Percentiles rank a stretch among this genome's conserved stretches.
Conservation (phyloP, 202 grass and related monocot species). For the Setaria italica region DNA sequence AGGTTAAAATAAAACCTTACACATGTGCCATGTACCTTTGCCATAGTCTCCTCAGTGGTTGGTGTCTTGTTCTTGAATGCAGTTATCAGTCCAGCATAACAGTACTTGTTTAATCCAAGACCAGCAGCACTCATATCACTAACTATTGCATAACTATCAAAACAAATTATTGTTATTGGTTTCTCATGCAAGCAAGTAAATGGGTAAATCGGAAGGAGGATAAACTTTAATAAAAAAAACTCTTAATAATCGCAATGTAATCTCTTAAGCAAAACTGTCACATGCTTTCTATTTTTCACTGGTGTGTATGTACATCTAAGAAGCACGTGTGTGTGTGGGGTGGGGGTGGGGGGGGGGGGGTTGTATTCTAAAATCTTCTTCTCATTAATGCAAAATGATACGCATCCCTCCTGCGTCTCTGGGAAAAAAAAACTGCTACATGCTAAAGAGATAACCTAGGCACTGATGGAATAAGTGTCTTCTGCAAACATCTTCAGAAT, state of each 20-base stretch:
- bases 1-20: slow-evolving; percentile 15
- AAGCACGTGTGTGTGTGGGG: background rate
- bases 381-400: background rate
- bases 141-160: slow-evolving; percentile 84
- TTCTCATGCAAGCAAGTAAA: slow-evolving; percentile 23
- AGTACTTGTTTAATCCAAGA: slow-evolving; percentile 91
- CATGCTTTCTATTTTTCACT: background rate
- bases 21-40: slow-evolving; percentile 62
- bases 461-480: background rate
- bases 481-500: slow-evolving; percentile 5
- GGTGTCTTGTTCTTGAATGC: slow-evolving; percentile 94
- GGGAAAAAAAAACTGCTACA: background rate
- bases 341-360: too few species aligned
- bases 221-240: slow-evolving; percentile 21
- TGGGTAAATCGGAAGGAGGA: slow-evolving; percentile 3
- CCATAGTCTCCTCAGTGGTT: slow-evolving; percentile 62
- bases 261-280: slow-evolving; percentile 17
- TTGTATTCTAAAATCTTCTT: background rate
- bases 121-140: slow-evolving; percentile 97
- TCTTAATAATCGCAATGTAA: slow-evolving; percentile 27
- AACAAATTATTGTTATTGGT: slow-evolving; percentile 38
- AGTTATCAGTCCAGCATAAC: slow-evolving; percentile 97
- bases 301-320: background rate
- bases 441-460: slow-evolving; percentile 11
- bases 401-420: background rate